Evolutionary conservation across 768 basidiomycete genomes (phyloP).

Genomic region (Boletus pseudopeckii): DNA sequence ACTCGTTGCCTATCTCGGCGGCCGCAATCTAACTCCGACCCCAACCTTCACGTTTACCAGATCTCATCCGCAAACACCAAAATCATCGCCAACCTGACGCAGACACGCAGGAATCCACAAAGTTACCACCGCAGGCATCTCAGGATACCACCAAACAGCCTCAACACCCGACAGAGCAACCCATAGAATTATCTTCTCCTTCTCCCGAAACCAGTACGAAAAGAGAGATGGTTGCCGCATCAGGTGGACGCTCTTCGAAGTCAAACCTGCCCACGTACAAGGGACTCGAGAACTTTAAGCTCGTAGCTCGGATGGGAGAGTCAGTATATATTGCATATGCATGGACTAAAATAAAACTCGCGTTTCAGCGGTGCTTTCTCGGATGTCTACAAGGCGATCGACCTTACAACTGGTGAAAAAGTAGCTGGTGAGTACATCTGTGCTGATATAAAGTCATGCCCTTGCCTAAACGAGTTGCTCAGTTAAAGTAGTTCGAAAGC

Average conservation of each 20-base stretch:
- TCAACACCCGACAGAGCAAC: conserved; percentile 37
- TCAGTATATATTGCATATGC: conserved; percentile 40
- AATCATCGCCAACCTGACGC: conserved; percentile 47
- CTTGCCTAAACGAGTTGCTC: conserved; percentile 15
- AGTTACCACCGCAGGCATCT: conserved; percentile 13
- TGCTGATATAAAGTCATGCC: neutral
- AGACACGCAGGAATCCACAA: conserved; percentile 27
- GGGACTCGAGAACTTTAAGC: conserved; percentile 76
- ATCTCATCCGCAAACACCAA: conserved; percentile 76
- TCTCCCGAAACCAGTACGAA: conserved; percentile 14
- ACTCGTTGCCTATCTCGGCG: neutral
- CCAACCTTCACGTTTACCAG: conserved; percentile 36
- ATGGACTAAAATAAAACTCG: conserved; percentile 13
- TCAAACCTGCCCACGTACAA: conserved; percentile 80
- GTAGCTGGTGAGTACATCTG: conserved; percentile 63
- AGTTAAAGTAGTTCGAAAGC: conserved; percentile 96
- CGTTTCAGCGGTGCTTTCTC: conserved; percentile 85
- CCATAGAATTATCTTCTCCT: conserved; percentile 27
- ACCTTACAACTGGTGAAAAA: conserved; percentile 68
- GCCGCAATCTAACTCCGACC: conserved; percentile 20
- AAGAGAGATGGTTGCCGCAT: conserved; percentile 48
- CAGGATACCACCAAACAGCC: conserved; percentile 33
- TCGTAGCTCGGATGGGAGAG: conserved; percentile 92
- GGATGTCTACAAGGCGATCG: conserved; percentile 93
- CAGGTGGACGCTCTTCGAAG: conserved; percentile 71